A percentile compares a stretch with the other conserved stretches of the same genome.
phyloP scores from a whole-genome alignment of 1,139 yeast genomes.

The Yamadazyma dushanensis region DNA sequence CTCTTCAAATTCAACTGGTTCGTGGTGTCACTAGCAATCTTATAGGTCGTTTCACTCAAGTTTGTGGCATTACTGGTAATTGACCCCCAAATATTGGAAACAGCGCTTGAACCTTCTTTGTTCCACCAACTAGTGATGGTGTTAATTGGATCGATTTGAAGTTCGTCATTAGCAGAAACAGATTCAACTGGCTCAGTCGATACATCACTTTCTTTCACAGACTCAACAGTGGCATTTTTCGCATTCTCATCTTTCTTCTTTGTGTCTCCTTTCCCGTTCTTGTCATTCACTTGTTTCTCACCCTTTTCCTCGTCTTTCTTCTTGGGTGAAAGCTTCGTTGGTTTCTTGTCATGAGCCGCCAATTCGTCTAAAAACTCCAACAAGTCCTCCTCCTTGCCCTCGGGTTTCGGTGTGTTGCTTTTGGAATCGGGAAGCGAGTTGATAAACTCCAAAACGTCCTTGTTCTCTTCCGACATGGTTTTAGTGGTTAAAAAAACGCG shows the following conservation, averaged over 20 bases:
- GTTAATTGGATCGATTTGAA: conserved; percentile 62
- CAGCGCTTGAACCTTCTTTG: conserved; percentile 71
- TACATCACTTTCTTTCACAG: no score
- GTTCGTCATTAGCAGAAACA: conserved; percentile 10
- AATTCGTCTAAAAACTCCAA: conserved; percentile 86
- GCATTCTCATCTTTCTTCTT: neutral
- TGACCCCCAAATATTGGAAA: conserved; percentile 67
- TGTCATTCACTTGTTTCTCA: neutral
- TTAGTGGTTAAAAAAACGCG: neutral
- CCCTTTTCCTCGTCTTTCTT: conserved; percentile 7
- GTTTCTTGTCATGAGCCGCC: conserved; percentile 42
- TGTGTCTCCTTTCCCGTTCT: conserved; percentile 4
- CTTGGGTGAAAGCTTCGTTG: conserved; percentile 13
- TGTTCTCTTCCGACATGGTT: conserved; percentile 23
- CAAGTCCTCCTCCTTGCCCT: conserved; percentile 67
- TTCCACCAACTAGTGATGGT: conserved; percentile 85
- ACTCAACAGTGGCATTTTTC: neutral
- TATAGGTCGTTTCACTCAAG: conserved; percentile 43
- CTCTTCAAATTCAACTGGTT: conserved; percentile 45
- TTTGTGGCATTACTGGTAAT: conserved; percentile 46
- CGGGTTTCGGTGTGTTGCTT: conserved; percentile 36
- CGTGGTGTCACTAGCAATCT: conserved; percentile 43
- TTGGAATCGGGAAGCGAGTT: conserved; percentile 80
- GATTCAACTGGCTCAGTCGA: no score
- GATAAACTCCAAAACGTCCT: conserved; percentile 86